Percentiles rank a stretch among this genome's conserved stretches.
phyloP scores from a whole-genome alignment of 2,329 filamentous ascomycete species.

The Xylaria sp. region DNA sequence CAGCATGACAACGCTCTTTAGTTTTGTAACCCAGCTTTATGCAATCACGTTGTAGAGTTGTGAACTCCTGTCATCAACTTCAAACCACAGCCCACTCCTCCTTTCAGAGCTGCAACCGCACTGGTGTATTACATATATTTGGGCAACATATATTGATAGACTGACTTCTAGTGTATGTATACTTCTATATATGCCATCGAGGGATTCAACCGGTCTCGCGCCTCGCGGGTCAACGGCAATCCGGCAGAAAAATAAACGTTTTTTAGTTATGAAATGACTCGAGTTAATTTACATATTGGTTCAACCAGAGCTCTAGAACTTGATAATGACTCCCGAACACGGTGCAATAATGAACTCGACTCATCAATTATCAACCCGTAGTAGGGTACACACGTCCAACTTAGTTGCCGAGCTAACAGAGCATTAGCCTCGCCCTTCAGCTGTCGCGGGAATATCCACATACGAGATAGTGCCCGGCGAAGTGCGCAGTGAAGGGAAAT shows the following conservation, averaged over 20 bases:
- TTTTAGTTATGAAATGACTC: background rate
- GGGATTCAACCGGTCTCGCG: no score
- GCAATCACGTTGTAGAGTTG: slow-evolving; percentile 26
- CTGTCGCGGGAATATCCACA: background rate
- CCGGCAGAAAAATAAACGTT: background rate
- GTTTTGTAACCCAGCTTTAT: slow-evolving; percentile 13
- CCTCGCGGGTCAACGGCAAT: no score
- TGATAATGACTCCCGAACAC: background rate
- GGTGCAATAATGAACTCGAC: background rate
- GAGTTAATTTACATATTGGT: background rate
- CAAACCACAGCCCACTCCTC: slow-evolving; percentile 23
- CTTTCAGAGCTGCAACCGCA: slow-evolving; percentile 1
- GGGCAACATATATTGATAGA: slow-evolving; percentile 27
- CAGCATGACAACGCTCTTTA: slow-evolving; percentile 9
- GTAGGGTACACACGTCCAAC: background rate
- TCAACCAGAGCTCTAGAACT: background rate
- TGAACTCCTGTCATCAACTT: slow-evolving; percentile 32
- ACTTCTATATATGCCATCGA: no score
- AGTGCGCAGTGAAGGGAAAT: background rate
- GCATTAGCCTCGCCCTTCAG: slow-evolving; percentile 18
- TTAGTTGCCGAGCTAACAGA: background rate
- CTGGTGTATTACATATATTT: background rate
- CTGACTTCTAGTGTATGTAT: no score
- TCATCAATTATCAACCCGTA: background rate
- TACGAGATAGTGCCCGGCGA: background rate